Conservation (phyloP, 306 rosid genomes). For the Cicer yamashitae region DNA sequence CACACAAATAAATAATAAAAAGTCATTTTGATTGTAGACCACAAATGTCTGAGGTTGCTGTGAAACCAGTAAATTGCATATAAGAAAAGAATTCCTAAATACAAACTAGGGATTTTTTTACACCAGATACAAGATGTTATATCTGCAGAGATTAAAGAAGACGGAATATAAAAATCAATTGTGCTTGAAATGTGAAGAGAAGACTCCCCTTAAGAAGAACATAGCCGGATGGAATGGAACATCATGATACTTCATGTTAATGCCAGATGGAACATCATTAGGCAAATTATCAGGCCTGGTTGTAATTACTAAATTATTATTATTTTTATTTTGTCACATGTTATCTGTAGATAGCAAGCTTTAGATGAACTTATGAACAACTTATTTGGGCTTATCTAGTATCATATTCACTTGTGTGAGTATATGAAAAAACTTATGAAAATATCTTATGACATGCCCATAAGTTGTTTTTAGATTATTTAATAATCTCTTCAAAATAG, state of each 20-base stretch:
- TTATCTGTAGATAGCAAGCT: not conserved
- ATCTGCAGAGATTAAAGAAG: not conserved
- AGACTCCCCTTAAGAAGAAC: not conserved
- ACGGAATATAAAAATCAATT: not conserved
- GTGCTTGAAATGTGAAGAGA: not conserved
- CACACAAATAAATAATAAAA: too few species aligned
- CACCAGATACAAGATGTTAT: not conserved
- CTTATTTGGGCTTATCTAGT: not conserved
- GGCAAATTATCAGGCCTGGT: not conserved
- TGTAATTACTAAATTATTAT: not conserved
- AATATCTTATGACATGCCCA: not conserved
- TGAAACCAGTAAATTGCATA: too few species aligned
- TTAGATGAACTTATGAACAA: not conserved
- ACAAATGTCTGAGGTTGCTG: too few species aligned
- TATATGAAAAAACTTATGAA: not conserved
- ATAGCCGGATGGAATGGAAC: too few species aligned
- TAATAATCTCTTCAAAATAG: not conserved
- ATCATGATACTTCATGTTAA: not conserved
- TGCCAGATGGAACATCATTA: not conserved
- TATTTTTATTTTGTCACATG: not conserved
- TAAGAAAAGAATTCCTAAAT: too few species aligned
- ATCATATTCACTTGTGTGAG: not conserved
- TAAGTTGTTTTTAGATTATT: not conserved
- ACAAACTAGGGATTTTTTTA: too few species aligned
- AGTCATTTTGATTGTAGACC: too few species aligned